Evolutionary conservation across 2,329 filamentous ascomycete genomes (phyloP).

Genomic region (Pseudocercospora fuligena): DNA sequence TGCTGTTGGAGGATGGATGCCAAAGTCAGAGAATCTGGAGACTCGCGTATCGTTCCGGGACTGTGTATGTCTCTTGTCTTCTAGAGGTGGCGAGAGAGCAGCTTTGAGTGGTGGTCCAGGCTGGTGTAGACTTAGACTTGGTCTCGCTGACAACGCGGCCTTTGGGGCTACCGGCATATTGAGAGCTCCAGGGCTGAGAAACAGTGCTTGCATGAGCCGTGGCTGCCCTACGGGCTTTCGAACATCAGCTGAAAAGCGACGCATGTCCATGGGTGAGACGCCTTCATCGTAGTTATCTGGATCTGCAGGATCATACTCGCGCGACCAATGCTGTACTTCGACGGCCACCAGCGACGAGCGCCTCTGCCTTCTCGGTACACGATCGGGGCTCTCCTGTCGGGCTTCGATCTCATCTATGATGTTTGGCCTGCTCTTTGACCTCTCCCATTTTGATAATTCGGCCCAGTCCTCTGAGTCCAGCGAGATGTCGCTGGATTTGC

Average conservation of each 20-base stretch:
- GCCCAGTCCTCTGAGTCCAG: neutral
- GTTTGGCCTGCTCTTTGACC: neutral
- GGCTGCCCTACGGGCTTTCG: neutral
- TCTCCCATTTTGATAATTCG: neutral
- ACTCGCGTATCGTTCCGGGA: neutral
- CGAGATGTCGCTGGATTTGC: neutral
- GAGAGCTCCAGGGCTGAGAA: neutral
- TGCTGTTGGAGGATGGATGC: neutral
- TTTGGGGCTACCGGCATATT: neutral
- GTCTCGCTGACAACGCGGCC: neutral
- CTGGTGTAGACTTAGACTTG: neutral
- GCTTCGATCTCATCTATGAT: neutral
- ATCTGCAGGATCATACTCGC: slow-evolving; percentile 4
- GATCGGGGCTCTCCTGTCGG: neutral
- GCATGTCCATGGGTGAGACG: neutral
- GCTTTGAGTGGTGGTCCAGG: slow-evolving; percentile 3
- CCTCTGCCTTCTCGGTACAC: neutral
- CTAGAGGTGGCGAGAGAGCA: neutral
- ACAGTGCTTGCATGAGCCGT: neutral
- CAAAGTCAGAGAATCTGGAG: neutral
- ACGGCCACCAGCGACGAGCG: neutral
- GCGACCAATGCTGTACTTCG: neutral
- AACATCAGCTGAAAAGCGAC: neutral
- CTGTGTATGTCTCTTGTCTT: neutral
- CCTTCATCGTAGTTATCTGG: neutral